Base-by-base conservation (phyloP, 1,139 yeast species). In the Blastobotrys ciferrii region DNA sequence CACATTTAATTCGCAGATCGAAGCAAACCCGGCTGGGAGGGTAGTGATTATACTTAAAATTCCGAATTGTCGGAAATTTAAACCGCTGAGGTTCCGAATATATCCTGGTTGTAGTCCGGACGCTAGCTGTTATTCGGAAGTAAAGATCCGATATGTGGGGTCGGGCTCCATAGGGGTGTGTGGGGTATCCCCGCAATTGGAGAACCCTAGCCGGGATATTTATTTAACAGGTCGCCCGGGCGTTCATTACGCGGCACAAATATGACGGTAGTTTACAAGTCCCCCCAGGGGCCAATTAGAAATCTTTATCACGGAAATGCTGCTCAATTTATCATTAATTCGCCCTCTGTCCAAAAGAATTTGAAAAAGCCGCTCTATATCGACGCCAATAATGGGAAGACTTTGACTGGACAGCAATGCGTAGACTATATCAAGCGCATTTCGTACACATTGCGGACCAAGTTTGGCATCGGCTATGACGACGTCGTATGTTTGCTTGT, bases 401-500 rank as follows among this genome's bases (percentile, higher is more conserved):
- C 49, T n/a, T 36, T 64, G 17, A 59, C 67, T 0, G 58, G 54
- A 17, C 45, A 40, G 1, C 56, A 65, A 43, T 52, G 56, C 19
- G 36, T 56, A 18, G 47, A 51, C 7, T 53, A 52, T 18, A 53
- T 60, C 2, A 60, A 55, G 17, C 47, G 52, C 25, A 46, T 57
- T 6, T 60, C 66, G 1, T 55, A 55, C 20, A 42, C 60, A 2
- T 50, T 69, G 12, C 52, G 50, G 12, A 45, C 55, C 28, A 48
- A 58, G 45, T 60, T 54, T 37, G 56, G 54, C 2, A 49, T 69
- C 42, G 28, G 50, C 18, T 49, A 54, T 30, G 63, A 61, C 46
- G 70, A 67, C 31, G 70, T 65, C 13, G 65, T 68, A 11, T 59
- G 64, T 43, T 36, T 67, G 18, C 64, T 66, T 45, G 51, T 62